phyloP scores from a whole-genome alignment of 2,329 filamentous ascomycete species.

The Fusarium sp. region DNA sequence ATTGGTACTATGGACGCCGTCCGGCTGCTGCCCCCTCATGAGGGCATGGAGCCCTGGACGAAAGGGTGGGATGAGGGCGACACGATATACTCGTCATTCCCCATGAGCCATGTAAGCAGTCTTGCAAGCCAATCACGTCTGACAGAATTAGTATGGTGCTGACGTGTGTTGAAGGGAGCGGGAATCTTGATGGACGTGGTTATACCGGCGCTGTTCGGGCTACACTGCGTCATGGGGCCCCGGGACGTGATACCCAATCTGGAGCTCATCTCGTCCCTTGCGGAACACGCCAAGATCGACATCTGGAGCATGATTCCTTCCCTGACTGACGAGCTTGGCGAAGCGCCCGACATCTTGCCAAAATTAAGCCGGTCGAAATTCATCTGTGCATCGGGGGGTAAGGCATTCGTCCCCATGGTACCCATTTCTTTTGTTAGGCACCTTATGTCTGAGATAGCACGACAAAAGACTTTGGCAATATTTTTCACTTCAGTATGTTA shows the following conservation, averaged over 20 bases:
- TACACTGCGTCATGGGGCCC: constrained; percentile 52
- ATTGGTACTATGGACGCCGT: constrained; percentile 51
- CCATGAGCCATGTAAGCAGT: constrained; percentile 48
- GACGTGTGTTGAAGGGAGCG: constrained; percentile 42
- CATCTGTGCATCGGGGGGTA: constrained; percentile 50
- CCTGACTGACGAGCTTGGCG: constrained; percentile 48
- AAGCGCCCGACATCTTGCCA: constrained; percentile 43
- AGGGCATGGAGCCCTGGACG: constrained; percentile 47
- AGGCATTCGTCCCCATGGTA: neutral
- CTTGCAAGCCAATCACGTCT: neutral
- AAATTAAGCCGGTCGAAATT: constrained; percentile 48
- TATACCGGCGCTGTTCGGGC: constrained; percentile 48
- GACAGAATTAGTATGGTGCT: neutral
- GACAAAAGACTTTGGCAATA: too few species aligned
- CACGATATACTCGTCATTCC: constrained; percentile 49
- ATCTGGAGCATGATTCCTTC: constrained; percentile 53
- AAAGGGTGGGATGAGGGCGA: constrained; percentile 43
- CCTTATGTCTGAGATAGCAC: too few species aligned
- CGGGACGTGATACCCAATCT: constrained; percentile 49
- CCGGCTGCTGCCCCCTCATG: constrained; percentile 45
- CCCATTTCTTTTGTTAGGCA: neutral
- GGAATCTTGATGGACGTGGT: constrained; percentile 55
- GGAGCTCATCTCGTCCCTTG: constrained; percentile 46
- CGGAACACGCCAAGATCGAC: constrained; percentile 48
- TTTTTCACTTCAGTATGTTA: too few species aligned